Evolutionary conservation across 805 yeast species (phyloP).

Genomic region (Saccharomycopsis schoenii): DNA sequence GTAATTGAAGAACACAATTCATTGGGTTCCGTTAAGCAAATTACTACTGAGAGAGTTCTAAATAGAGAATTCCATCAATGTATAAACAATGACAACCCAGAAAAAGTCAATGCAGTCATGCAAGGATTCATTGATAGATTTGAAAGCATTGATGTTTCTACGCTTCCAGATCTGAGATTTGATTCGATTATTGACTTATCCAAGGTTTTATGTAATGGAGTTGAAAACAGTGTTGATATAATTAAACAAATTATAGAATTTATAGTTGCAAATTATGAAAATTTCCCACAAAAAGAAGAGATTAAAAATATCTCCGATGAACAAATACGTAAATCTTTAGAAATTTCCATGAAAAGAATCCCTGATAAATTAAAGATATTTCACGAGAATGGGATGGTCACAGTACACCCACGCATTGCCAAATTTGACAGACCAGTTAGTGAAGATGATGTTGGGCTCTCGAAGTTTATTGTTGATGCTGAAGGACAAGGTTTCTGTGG

Average conservation of each 20-base stretch:
- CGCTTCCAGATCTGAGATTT: constrained; percentile 56
- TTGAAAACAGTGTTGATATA: constrained; percentile 37
- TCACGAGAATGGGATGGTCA: constrained; percentile 1
- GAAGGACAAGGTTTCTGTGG: constrained; percentile 63
- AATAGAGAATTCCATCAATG: constrained; percentile 84
- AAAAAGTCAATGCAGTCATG: constrained; percentile 52
- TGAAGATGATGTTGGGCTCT: constrained; percentile 65
- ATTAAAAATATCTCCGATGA: constrained; percentile 23
- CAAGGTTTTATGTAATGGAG: constrained; percentile 24
- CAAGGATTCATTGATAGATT: constrained; percentile 62
- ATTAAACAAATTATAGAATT: constrained; percentile 26
- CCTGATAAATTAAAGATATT: constrained; percentile 39
- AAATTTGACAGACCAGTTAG: constrained; percentile 6
- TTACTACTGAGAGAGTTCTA: constrained; percentile 51
- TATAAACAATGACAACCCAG: constrained; percentile 44
- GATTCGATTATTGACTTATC: constrained; percentile 54
- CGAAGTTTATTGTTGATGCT: constrained; percentile 46
- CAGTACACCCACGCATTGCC: neutral
- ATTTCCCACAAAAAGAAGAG: constrained; percentile 28
- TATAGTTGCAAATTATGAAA: constrained; percentile 25
- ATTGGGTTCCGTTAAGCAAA: constrained; percentile 31
- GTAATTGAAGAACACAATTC: constrained; percentile 21
- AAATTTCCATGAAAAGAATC: constrained; percentile 40
- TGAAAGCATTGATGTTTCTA: constrained; percentile 41
- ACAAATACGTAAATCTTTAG: constrained; percentile 37